Conservation (phyloP, 1,139 yeast genomes). For the Kodamaea derodonti region DNA sequence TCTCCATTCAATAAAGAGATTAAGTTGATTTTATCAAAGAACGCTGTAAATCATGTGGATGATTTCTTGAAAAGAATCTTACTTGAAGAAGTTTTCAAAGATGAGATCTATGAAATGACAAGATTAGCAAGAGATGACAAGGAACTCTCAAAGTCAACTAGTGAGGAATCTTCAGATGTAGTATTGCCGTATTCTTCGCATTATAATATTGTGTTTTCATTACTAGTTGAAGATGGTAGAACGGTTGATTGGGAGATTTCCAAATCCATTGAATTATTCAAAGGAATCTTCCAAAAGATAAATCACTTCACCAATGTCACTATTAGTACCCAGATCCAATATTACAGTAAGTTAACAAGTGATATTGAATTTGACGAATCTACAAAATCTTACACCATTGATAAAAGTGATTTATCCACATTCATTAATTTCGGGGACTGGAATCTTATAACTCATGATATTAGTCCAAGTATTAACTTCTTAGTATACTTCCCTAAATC, state of each 20-base stretch:
- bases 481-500: conserved; percentile 57
- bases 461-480: conserved; percentile 67
- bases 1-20: conserved; percentile 33
- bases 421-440: conserved; percentile 77
- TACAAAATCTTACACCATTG: conserved; percentile 31
- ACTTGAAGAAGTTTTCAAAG: conserved; percentile 32
- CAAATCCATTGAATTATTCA: conserved; percentile 21
- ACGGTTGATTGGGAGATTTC: conserved; percentile 40
- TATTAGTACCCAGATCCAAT: conserved; percentile 75
- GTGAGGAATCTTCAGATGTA: conserved; percentile 24
- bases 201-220: conserved; percentile 65
- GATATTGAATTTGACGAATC: conserved; percentile 23
- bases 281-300: conserved; percentile 29
- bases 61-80: conserved; percentile 32
- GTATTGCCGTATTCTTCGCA: conserved; percentile 56
- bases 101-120: conserved; percentile 29
- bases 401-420: conserved; percentile 52
- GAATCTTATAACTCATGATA: conserved; percentile 57
- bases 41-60: conserved; percentile 26
- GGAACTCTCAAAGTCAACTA: conserved; percentile 18
- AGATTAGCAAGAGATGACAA: conserved; percentile 9
- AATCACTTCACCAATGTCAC: conserved; percentile 63
- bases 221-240: conserved; percentile 40
- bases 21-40: conserved; percentile 25
- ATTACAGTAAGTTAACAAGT: conserved; percentile 48